Conservation (phyloP, 179 eudicot species). For the Beta lomatogona region DNA sequence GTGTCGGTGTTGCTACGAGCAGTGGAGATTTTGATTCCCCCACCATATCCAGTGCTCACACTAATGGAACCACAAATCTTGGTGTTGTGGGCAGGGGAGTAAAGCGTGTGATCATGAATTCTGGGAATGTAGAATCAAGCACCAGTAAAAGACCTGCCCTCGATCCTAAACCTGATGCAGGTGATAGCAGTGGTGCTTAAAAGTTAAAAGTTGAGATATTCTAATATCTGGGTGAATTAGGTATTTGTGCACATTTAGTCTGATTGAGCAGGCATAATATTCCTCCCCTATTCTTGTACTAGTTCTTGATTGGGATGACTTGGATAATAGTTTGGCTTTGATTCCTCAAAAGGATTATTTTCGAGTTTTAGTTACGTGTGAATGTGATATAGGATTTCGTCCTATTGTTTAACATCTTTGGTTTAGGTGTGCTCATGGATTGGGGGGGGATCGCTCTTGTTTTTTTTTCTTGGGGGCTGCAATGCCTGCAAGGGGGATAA, state of each 20-base stretch:
- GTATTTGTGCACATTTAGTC: not conserved
- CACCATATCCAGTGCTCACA: constrained; percentile 67
- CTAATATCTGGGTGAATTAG: not conserved
- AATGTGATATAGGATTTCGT: not conserved
- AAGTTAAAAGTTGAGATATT: constrained; percentile 36
- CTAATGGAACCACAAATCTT: constrained; percentile 66
- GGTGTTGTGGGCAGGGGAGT: constrained; percentile 89
- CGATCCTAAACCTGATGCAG: constrained; percentile 46
- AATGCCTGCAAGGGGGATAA: no score
- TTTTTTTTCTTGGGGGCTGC: not conserved
- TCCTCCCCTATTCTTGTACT: not conserved
- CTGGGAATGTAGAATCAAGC: constrained; percentile 38
- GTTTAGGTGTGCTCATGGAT: not conserved
- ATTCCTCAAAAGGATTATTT: not conserved
- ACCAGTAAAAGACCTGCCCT: constrained; percentile 54
- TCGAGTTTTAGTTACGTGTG: not conserved
- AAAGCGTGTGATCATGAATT: constrained; percentile 63
- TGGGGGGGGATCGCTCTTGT: not conserved
- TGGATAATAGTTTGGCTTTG: constrained; percentile 10
- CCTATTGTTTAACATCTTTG: not conserved
- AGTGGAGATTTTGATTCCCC: constrained; percentile 55
- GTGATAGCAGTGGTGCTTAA: constrained; percentile 43
- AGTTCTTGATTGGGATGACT: constrained; percentile 6
- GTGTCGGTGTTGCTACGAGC: constrained; percentile 41
- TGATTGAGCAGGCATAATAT: not conserved